Evolutionary conservation across 805 yeast genomes (phyloP), one percentile per base, ranked within the genome.

Genomic region (Teunomyces aglyptinius): DNA sequence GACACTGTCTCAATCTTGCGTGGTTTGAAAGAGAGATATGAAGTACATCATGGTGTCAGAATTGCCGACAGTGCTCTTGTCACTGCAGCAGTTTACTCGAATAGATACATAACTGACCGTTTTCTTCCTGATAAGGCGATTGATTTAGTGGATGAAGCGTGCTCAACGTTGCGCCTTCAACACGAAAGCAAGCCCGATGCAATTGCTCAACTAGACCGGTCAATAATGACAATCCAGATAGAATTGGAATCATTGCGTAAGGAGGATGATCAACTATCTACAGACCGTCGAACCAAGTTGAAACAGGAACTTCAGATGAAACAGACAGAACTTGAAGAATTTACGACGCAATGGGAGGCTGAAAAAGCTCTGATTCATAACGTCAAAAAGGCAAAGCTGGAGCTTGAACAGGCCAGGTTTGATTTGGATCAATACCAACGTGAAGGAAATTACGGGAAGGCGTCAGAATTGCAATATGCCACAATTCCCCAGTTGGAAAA

Each of bases 101-200:
- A 89, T 60, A 77, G 99, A 52, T 92, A 92, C 63, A 88, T 92
- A 46, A 86, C 95, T 2, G 97, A 92, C 63, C 71, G 98, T 46
- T 90, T 83, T 58, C 71, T 92, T 32, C 99, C 99, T 1, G 99
- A 92, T 61, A 92, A 92, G 71, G 98, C 98, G 16, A 92, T 92
- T 54, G 99, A 92, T 66, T 77, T 92, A 54, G 94, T 92, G 1
- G 99, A 92, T 68, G 99, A 92, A 63, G 97, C 98, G 0, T 91
- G 98, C 70, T 94, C 97, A 3, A 96, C 96, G 0, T 74, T 92
- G 48, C 76, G 99, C 53, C 73, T 92, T 49, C 99, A 92, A 66
- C 98, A 94, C 63, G 99, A 92, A 68, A 89, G 97, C 1, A 91
- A 90, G 63, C 99, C 99, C 0, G 99, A 92, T 60, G 89, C 91